Evolutionary conservation across 306 rosid species (phyloP), one percentile per base, ranked within the genome.

Genomic region (Canavalia gladiata): DNA sequence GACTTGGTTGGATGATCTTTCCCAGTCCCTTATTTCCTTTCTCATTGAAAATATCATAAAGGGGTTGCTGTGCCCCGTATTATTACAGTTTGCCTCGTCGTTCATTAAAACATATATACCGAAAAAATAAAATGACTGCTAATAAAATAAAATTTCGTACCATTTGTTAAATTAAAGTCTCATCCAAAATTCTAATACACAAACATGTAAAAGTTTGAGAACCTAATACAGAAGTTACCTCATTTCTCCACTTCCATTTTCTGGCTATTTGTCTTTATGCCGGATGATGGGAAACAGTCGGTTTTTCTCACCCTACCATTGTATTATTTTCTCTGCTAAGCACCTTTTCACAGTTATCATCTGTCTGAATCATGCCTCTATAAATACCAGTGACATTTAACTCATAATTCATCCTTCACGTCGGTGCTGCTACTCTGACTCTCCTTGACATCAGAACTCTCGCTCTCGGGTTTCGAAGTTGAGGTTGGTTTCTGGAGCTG

Each of bases 401-500:
- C 5, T 92, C 88, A 92, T 49, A 94, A 75, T 74, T 94, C 97
- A 85, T 94, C 98, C 86, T 90, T 94, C 67, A 75, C 46, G 46
- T 86, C 87, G 2, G 70, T 49, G 41, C 79, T 63, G 81, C 89
- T 81, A 71, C 84, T 85, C 51, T 78, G 81, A 69, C 87, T 88
- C 82, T 85, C 90, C 79, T 87, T 86, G 47, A 78, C 86, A 73
- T 87, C 88, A 54, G 91, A 72, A 67, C 79, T 85, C 77, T 57
- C 79, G 0, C 77, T 85, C 68, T 62, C 84, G 0, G 84, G 1
- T 84, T 89, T 91, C n/a, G 92, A 68, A 34, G 84, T 18, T 58
- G 92, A 67, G 62, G 87, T 74, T 72, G 94, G 91, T 84, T 92
- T 91, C 87, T 91, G 86, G 83, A 94, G 93, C 93, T 92, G 90